Base-by-base conservation (phyloP, 2,329 filamentous ascomycete species). In the Apiospora aurea region DNA sequence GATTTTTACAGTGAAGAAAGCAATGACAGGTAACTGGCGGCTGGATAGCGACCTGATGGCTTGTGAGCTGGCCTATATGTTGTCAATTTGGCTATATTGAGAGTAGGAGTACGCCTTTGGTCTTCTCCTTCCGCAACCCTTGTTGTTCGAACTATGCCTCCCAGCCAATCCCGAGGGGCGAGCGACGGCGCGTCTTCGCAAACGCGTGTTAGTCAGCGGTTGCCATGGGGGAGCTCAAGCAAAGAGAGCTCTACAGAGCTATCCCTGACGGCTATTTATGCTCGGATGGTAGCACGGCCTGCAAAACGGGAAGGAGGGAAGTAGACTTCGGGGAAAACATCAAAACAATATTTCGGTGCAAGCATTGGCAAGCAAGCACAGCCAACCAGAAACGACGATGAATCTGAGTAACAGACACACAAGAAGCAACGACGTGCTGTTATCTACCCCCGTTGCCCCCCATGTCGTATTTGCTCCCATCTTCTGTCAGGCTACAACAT, bases 141-240 rank as follows among this genome's bases (percentile, higher is more conserved):
- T n/a, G 21, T 18, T 10, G 26, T 3, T 29, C 26, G 26, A 29
- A 10, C 18, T 18, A 49, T 49, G 53, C 53, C 38, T 61, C 34
- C 24, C 57, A 41, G 57, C 29, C 10, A 41, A 64, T 10, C 46
- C 18, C 6, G 21, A 49, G 18, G 46, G 24, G 53, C 10, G 34
- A 61, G 66, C 21, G 69, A 44, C 53, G 24, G 53, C 67, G 70
- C 67, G 67, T 69, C 49, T 61, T 64, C 11, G 57, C 44, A 26
- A 61, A 67, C 67, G 70, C 66, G 67, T 73, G 70, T 72, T 71
- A 70, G 70, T 73, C 70, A 71, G 67, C 66, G 41, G 72, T 71
- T 73, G 72, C 72, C 47, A 67, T 34, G 70, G 69, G 34, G 7
- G 14, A 34, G 53, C 53, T 34, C 26, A 21, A 61, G 51, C 53